Conservation (phyloP, 495 filamentous ascomycete genomes). For the Chaetomium fimeti region DNA sequence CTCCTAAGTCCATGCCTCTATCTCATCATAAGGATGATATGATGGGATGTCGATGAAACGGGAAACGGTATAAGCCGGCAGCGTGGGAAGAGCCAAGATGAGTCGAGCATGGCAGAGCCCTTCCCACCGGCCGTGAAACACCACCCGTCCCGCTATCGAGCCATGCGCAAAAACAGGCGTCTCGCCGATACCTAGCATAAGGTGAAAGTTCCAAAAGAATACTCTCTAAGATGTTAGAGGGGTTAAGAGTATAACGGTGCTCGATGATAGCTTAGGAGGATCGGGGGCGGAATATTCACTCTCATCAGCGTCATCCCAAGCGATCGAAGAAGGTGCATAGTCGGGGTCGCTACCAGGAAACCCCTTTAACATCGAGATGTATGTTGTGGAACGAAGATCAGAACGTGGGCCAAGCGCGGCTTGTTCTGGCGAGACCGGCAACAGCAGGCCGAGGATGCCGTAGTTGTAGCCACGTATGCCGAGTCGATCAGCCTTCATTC, state of each 20-base stretch:
- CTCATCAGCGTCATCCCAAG: too few species aligned
- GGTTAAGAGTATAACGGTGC: not conserved
- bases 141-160: not conserved
- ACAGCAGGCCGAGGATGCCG: not conserved
- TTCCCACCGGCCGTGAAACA: slow-evolving; percentile 3
- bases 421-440: not conserved
- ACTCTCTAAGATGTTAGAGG: not conserved
- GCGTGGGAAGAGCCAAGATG: slow-evolving; percentile 3
- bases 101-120: not conserved
- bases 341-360: not conserved
- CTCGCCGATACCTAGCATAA: not conserved
- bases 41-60: slow-evolving; percentile 9
- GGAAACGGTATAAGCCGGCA: slow-evolving; percentile 4
- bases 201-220: not conserved
- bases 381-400: not conserved
- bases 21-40: not conserved
- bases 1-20: not conserved
- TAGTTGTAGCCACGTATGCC: not conserved
- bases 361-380: not conserved
- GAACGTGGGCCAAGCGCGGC: not conserved
- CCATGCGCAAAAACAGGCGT: not conserved
- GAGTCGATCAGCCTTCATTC: not conserved
- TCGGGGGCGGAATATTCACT: not conserved
- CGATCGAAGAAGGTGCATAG: not conserved
- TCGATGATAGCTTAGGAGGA: not conserved